phyloP scores from a whole-genome alignment of 805 yeast species.

The Wickerhamomyces bovis region DNA sequence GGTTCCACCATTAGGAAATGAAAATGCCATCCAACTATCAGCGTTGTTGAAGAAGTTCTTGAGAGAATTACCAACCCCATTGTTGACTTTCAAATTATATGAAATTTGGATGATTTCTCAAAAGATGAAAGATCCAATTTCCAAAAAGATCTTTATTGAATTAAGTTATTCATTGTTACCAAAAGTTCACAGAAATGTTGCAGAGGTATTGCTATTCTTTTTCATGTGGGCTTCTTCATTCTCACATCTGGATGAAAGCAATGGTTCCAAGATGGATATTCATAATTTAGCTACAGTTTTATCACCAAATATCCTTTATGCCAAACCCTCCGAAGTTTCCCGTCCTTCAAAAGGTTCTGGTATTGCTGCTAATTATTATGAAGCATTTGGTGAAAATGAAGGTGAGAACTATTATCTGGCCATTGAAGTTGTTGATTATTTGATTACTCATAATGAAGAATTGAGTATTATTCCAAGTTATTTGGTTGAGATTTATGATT shows the following conservation, averaged over 20 bases:
- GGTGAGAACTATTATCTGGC: constrained; percentile 81
- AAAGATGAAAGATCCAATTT: constrained; percentile 38
- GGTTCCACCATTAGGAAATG: constrained; percentile 64
- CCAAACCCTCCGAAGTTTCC: constrained; percentile 35
- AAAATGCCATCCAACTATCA: constrained; percentile 86
- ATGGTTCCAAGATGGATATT: constrained; percentile 92
- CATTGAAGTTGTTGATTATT: constrained; percentile 80
- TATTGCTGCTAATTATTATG: constrained; percentile 26
- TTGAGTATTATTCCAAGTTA: constrained; percentile 69
- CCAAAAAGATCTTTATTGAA: constrained; percentile 50
- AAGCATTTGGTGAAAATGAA: constrained; percentile 35
- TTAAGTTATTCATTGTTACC: constrained; percentile 76
- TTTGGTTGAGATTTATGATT: constrained; percentile 27
- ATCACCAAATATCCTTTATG: constrained; percentile 82
- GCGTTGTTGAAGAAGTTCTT: constrained; percentile 88
- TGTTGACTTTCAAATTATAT: constrained; percentile 69
- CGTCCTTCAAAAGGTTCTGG: constrained; percentile 23
- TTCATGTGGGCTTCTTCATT: constrained; percentile 95
- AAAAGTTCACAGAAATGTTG: constrained; percentile 68
- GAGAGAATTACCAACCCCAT: constrained; percentile 89
- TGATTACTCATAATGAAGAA: constrained; percentile 78
- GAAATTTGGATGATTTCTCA: constrained; percentile 75
- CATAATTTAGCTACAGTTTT: constrained; percentile 93
- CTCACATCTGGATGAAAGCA: constrained; percentile 84
- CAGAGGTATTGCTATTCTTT: constrained; percentile 81